Conservation (phyloP, 768 basidiomycete genomes). For the Kwoniella sp. region DNA sequence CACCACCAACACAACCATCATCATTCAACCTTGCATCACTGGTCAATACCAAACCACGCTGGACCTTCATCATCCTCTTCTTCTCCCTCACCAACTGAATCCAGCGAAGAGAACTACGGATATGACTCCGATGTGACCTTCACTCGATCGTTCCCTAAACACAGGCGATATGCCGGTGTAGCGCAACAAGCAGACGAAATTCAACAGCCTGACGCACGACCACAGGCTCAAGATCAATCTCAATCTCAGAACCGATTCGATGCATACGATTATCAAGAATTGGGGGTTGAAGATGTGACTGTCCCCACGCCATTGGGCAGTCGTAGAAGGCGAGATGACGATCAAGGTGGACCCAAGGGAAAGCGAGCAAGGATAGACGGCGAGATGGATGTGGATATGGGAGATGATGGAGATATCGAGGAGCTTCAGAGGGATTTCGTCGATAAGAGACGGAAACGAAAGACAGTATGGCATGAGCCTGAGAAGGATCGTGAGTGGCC, state of each 20-base stretch:
- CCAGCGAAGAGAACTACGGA: slow-evolving; percentile 13
- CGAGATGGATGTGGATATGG: slow-evolving; percentile 36
- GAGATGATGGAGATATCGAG: slow-evolving; percentile 16
- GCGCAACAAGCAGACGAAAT: slow-evolving; percentile 33
- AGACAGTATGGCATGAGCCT: slow-evolving; percentile 44
- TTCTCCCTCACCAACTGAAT: slow-evolving; percentile 15
- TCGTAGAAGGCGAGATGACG: slow-evolving; percentile 15
- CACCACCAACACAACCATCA: slow-evolving; percentile 6
- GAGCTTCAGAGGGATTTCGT: slow-evolving; percentile 1
- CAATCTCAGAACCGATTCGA: neutral
- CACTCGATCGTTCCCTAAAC: slow-evolving; percentile 6
- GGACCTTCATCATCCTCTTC: slow-evolving; percentile 25
- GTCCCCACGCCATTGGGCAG: slow-evolving; percentile 3
- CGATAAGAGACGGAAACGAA: slow-evolving; percentile 4
- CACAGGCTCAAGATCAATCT: neutral
- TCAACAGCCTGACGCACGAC: slow-evolving; percentile 18
- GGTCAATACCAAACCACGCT: slow-evolving; percentile 23
- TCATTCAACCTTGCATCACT: slow-evolving; percentile 19
- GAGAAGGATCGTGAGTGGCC: slow-evolving; percentile 45
- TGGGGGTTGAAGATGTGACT: slow-evolving; percentile 33
- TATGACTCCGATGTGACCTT: slow-evolving; percentile 25
- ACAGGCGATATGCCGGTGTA: slow-evolving; percentile 9
- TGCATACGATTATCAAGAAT: slow-evolving; percentile 5
- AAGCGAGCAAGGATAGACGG: slow-evolving; percentile 13
- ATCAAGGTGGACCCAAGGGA: neutral